Evolutionary conservation across 2,329 filamentous ascomycete species (phyloP).

Genomic region (Paramyrothecium roridum): DNA sequence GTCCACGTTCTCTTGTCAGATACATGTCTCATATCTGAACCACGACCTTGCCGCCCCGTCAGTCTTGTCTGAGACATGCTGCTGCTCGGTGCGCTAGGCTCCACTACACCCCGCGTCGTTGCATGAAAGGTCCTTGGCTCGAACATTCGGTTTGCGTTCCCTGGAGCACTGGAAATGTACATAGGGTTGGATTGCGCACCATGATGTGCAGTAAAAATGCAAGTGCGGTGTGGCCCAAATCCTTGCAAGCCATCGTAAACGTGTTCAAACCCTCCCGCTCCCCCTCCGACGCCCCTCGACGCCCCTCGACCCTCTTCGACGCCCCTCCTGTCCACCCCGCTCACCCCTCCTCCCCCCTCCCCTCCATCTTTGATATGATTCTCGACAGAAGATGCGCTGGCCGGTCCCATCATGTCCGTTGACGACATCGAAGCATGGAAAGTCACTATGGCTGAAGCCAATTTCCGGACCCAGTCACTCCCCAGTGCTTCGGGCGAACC

Average conservation of each 20-base stretch:
- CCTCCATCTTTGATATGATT: neutral
- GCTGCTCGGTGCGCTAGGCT: neutral
- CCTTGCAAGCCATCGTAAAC: neutral
- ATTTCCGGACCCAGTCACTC: conserved; percentile 8
- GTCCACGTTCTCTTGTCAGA: neutral
- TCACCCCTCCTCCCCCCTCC: conserved; percentile 13
- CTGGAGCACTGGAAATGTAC: neutral
- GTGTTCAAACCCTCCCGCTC: neutral
- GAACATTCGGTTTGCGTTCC: neutral
- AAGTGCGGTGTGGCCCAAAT: conserved; percentile 20
- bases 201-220: conserved; percentile 18
- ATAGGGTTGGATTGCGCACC: neutral
- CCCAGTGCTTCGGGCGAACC: conserved; percentile 11
- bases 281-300: neutral
- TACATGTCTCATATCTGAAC: conserved; percentile 1
- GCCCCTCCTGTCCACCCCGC: conserved; percentile 6
- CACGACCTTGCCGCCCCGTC: neutral
- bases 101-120: neutral
- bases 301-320: conserved; percentile 7
- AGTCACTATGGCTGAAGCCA: conserved; percentile 1
- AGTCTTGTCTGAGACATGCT: neutral
- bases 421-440: conserved; percentile 16
- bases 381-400: conserved; percentile 11
- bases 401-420: conserved; percentile 12
- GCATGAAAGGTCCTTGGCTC: neutral